Conservation (phyloP, 768 basidiomycete species). For the Mycena albidolilacea region DNA sequence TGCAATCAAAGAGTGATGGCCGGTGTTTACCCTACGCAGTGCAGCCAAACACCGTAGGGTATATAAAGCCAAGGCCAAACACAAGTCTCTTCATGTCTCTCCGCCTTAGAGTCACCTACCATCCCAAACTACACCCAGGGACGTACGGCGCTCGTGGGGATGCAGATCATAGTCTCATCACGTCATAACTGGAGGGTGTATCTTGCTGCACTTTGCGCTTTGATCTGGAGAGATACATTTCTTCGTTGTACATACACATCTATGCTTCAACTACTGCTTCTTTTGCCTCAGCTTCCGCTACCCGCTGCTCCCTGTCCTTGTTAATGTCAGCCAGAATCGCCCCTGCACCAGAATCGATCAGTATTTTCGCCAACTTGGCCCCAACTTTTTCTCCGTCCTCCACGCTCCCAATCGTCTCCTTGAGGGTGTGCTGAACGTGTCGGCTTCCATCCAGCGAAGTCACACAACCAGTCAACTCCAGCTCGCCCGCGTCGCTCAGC, state of each 20-base stretch:
- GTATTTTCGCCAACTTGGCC: slow-evolving; percentile 68
- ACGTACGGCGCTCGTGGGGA: slow-evolving; percentile 81
- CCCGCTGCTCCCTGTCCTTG: slow-evolving; percentile 69
- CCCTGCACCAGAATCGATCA: slow-evolving; percentile 82
- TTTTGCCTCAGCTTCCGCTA: slow-evolving; percentile 55
- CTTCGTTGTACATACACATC: slow-evolving; percentile 3
- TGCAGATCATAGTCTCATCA: slow-evolving; percentile 59
- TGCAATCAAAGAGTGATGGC: background rate
- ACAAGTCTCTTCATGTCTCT: slow-evolving; percentile 56
- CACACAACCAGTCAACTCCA: slow-evolving; percentile 86
- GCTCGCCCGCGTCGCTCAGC: slow-evolving; percentile 54
- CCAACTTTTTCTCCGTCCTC: slow-evolving; percentile 81
- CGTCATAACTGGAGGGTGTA: slow-evolving; percentile 38
- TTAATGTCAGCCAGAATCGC: slow-evolving; percentile 89
- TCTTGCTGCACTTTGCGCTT: slow-evolving; percentile 30
- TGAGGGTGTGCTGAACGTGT: slow-evolving; percentile 79
- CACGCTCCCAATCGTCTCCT: slow-evolving; percentile 62
- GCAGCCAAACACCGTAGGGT: slow-evolving; percentile 3
- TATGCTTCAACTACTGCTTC: slow-evolving; percentile 28
- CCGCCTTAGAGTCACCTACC: slow-evolving; percentile 83
- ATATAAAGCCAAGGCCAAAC: slow-evolving; percentile 36
- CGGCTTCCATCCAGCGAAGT: slow-evolving; percentile 83
- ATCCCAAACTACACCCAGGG: slow-evolving; percentile 57
- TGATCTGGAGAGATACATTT: slow-evolving; percentile 44
- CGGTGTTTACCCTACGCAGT: slow-evolving; percentile 1